These are phyloP conservation scores for Wickerhamomyces silvicola DNA, from an alignment of 805 yeast genomes.

Conservation along the genomic window DNA sequence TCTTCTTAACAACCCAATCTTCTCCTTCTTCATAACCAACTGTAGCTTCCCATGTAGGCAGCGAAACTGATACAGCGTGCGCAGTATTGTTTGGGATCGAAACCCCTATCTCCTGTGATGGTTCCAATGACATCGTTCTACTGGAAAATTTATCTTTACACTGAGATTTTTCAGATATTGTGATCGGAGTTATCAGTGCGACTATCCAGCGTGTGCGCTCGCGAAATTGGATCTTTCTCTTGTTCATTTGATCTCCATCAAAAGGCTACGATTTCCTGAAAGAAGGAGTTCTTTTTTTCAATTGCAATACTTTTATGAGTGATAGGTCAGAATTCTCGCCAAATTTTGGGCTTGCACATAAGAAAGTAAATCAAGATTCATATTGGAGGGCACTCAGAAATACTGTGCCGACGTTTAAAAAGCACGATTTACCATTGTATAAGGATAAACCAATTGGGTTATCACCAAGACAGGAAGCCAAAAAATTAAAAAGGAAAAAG, in stretches of 20 bases:
- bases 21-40: conserved; percentile 92
- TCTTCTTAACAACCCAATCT: conserved; percentile 66
- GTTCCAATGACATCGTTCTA: conserved; percentile 2
- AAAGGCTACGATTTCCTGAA: too few relatives aligned
- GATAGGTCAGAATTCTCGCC: too few relatives aligned
- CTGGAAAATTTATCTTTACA: neutral
- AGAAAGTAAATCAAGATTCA: too few relatives aligned
- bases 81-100: conserved; percentile 85
- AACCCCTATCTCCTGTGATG: conserved; percentile 50
- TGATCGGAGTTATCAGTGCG: too few relatives aligned
- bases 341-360: too few relatives aligned
- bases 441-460: conserved; percentile 42
- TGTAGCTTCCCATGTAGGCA: conserved; percentile 93
- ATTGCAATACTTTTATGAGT: too few relatives aligned
- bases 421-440: conserved; percentile 35
- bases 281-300: too few relatives aligned
- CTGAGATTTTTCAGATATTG: too few relatives aligned
- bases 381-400: conserved; percentile 19
- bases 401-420: conserved; percentile 2
- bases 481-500: conserved; percentile 15
- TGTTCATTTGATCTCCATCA: too few relatives aligned
- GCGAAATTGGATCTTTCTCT: too few relatives aligned
- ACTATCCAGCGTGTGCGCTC: too few relatives aligned
- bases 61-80: conserved; percentile 91
- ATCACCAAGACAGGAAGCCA: conserved; percentile 10